A percentile compares a stretch with the other conserved stretches of the same genome.
phyloP scores from a whole-genome alignment of 2,329 filamentous ascomycete genomes.

The Epichloe festucae region DNA sequence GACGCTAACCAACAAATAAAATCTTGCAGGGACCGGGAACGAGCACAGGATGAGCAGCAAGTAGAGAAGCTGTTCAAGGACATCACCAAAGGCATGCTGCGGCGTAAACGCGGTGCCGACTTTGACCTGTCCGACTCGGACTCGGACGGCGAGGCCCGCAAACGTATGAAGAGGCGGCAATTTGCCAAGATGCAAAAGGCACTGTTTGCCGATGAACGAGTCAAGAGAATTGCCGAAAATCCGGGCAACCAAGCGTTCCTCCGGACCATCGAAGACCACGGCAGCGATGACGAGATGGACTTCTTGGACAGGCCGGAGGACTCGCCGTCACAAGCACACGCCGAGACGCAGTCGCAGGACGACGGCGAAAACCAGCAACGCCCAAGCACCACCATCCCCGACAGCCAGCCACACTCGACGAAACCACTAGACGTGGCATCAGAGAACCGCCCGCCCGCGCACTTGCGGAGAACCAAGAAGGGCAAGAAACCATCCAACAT shows the following conservation, averaged over 20 bases:
- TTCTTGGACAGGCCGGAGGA: conserved; percentile 44
- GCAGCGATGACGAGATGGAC: conserved; percentile 62
- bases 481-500: conserved; percentile 60
- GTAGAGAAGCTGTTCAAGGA: conserved; percentile 88
- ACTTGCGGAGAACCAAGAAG: conserved; percentile 47
- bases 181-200: conserved; percentile 88
- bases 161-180: conserved; percentile 72
- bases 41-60: conserved; percentile 69
- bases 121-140: conserved; percentile 85
- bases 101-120: conserved; percentile 70
- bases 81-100: conserved; percentile 76
- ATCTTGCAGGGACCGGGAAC: conserved; percentile 55
- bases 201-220: conserved; percentile 73
- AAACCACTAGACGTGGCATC: conserved; percentile 20
- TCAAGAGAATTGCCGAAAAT: conserved; percentile 81
- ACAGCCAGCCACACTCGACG: conserved; percentile 36
- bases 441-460: conserved; percentile 35
- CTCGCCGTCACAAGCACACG: conserved; percentile 21
- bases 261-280: conserved; percentile 73
- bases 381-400: conserved; percentile 28
- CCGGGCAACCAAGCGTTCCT: conserved; percentile 86
- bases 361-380: conserved; percentile 14
- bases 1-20: conserved; percentile 7
- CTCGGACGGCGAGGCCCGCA: conserved; percentile 65
- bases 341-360: conserved; percentile 15